phyloP scores from a whole-genome alignment of 352 stramenopile genomes.

The Globisporangium alternatum region DNA sequence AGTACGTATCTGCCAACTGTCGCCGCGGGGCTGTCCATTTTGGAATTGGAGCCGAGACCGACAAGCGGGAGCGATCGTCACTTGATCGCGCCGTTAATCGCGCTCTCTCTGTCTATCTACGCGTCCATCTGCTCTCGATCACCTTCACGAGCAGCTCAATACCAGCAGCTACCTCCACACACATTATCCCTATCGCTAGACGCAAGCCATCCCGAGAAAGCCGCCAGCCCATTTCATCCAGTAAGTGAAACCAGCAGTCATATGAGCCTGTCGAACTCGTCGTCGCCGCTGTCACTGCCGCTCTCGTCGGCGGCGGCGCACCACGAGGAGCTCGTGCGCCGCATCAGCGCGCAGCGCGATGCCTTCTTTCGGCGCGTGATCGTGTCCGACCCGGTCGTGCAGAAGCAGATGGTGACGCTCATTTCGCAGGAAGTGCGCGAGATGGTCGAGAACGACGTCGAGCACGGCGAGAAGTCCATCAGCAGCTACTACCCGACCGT shows the following conservation, averaged over 20 bases:
- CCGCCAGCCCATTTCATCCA: neutral
- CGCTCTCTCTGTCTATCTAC: slow-evolving; percentile 6
- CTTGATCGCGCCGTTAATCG: neutral
- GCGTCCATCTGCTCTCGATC: neutral
- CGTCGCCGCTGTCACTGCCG: slow-evolving; percentile 15
- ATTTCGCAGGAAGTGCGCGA: slow-evolving; percentile 56
- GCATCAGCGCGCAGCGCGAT: slow-evolving; percentile 68
- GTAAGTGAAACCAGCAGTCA: neutral
- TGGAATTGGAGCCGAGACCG: slow-evolving; percentile 14
- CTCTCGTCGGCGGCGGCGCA: slow-evolving; percentile 18
- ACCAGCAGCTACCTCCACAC: neutral
- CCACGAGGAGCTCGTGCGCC: slow-evolving; percentile 39
- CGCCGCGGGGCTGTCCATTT: slow-evolving; percentile 6
- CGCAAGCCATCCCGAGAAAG: neutral
- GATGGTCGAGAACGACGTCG: slow-evolving; percentile 40
- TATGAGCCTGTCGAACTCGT: slow-evolving; percentile 17
- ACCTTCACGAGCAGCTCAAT: neutral
- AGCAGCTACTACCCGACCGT: slow-evolving; percentile 72
- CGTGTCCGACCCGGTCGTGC: slow-evolving; percentile 56
- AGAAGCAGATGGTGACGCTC: slow-evolving; percentile 53
- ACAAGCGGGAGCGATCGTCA: slow-evolving; percentile 4
- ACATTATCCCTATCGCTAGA: neutral
- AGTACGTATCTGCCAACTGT: slow-evolving; percentile 11
- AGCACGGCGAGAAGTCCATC: slow-evolving; percentile 28
- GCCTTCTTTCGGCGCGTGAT: slow-evolving; percentile 80